These are phyloP conservation scores for Rhododendron ferrugineum DNA, from an alignment of 148 eudicot genomes.

Conservation along the genomic window DNA sequence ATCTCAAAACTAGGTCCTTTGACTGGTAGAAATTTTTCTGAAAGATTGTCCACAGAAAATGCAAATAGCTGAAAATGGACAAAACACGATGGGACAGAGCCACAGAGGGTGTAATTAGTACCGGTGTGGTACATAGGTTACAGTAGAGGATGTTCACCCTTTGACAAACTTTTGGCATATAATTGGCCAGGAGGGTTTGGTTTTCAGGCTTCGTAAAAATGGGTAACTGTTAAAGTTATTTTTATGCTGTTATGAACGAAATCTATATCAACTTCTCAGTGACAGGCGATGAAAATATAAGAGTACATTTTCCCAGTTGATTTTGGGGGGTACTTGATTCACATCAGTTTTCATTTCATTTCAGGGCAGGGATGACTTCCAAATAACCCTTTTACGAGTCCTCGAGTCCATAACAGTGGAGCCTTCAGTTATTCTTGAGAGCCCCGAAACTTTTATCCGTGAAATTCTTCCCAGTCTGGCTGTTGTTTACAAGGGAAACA, in stretches of 20 bases:
- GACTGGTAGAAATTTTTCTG: neutral
- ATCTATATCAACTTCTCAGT: neutral
- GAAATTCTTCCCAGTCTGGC: constrained; percentile 86
- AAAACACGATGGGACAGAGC: neutral
- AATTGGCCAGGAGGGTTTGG: neutral
- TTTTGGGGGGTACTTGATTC: neutral
- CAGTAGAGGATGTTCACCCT: neutral
- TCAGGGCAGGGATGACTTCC: constrained; percentile 98
- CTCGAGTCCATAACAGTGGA: constrained; percentile 75
- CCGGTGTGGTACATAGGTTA: neutral
- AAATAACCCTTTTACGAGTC: constrained; percentile 73
- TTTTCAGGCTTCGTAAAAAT: no score
- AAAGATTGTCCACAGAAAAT: neutral
- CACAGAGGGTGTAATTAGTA: neutral
- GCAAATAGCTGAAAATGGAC: neutral
- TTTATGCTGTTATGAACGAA: neutral
- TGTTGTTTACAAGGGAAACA: constrained; percentile 80
- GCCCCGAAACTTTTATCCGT: constrained; percentile 38
- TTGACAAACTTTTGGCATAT: neutral
- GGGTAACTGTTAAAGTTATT: neutral
- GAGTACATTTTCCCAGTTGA: neutral
- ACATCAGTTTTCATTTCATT: constrained; percentile 1
- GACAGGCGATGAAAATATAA: neutral
- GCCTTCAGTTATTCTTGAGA: constrained; percentile 47
- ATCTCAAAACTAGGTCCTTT: neutral